Evolutionary conservation across 164 flowering plant genomes (phyloP).

Genomic region (Nymphaea thermarum): DNA sequence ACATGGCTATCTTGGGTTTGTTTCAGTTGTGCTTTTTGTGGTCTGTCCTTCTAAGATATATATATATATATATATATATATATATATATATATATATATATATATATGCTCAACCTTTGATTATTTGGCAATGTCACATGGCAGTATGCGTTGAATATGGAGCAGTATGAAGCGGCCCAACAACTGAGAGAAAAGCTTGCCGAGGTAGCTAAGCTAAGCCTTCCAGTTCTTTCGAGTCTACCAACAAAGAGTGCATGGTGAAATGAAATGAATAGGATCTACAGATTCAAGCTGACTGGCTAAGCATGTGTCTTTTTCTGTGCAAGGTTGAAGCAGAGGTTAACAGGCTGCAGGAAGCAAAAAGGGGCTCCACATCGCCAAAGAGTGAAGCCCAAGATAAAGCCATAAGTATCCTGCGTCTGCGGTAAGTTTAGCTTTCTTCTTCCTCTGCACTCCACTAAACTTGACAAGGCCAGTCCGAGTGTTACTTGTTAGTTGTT

Average conservation of each 20-base stretch:
- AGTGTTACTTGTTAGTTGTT: background rate
- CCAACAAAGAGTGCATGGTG: background rate
- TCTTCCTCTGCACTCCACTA: background rate
- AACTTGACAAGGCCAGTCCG: too few species aligned
- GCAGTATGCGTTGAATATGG: constrained; percentile 86
- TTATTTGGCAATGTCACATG: background rate
- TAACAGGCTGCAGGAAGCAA: constrained; percentile 44
- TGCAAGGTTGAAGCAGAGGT: constrained; percentile 79
- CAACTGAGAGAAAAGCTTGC: constrained; percentile 74
- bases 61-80: too few species aligned
- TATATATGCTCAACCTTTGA: too few species aligned
- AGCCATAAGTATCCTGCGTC: constrained; percentile 55
- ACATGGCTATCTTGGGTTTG: too few species aligned
- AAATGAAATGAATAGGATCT: background rate
- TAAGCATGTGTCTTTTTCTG: constrained; percentile 6
- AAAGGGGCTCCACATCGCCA: constrained; percentile 45
- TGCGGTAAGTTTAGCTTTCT: constrained; percentile 40
- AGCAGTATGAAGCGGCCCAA: constrained; percentile 80
- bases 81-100: too few species aligned
- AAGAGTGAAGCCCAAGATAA: constrained; percentile 91
- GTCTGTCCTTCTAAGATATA: too few species aligned
- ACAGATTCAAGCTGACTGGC: background rate
- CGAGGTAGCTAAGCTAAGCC: constrained; percentile 35
- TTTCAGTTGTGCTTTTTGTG: too few species aligned
- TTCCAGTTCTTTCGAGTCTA: background rate